These are phyloP conservation scores for Coniochaeta sp. DNA, from an alignment of 2,329 filamentous ascomycete species.

Conservation along the genomic window DNA sequence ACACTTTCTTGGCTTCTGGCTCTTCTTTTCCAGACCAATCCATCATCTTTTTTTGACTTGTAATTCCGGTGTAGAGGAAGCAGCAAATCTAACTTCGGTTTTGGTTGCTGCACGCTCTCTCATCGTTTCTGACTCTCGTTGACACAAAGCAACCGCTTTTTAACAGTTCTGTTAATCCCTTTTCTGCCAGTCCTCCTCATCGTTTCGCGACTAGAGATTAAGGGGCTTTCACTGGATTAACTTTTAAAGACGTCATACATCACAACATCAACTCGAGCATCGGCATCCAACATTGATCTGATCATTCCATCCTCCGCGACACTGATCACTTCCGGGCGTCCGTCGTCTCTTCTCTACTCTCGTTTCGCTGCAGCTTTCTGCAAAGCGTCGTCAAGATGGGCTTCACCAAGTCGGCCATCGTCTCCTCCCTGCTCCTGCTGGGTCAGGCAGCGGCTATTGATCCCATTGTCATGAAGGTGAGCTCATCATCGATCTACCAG, in stretches of 20 bases:
- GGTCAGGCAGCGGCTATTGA: conserved; percentile 38
- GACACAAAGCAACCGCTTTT: neutral
- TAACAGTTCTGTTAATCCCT: too few species aligned
- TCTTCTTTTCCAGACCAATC: neutral
- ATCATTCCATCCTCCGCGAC: neutral
- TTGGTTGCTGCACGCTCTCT: conserved; percentile 1
- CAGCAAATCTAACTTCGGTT: neutral
- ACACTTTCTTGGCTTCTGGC: too few species aligned
- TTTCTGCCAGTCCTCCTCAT: too few species aligned
- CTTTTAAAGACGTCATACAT: neutral
- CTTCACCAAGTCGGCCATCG: conserved; percentile 26
- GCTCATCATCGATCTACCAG: neutral
- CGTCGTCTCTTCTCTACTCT: neutral
- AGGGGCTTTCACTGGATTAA: neutral
- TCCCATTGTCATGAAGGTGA: conserved; percentile 63
- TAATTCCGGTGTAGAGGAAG: conserved; percentile 5
- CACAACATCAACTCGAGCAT: neutral
- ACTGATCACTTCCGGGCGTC: neutral
- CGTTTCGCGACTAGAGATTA: neutral
- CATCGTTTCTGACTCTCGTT: conserved; percentile 5
- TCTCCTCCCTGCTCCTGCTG: conserved; percentile 23
- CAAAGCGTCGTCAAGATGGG: conserved; percentile 12
- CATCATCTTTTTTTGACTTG: neutral
- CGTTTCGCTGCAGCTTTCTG: neutral
- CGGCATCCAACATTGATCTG: neutral